These are phyloP conservation scores for Xylariaceae sp. DNA, from an alignment of 2,329 filamentous ascomycete species.

Conservation along the genomic window DNA sequence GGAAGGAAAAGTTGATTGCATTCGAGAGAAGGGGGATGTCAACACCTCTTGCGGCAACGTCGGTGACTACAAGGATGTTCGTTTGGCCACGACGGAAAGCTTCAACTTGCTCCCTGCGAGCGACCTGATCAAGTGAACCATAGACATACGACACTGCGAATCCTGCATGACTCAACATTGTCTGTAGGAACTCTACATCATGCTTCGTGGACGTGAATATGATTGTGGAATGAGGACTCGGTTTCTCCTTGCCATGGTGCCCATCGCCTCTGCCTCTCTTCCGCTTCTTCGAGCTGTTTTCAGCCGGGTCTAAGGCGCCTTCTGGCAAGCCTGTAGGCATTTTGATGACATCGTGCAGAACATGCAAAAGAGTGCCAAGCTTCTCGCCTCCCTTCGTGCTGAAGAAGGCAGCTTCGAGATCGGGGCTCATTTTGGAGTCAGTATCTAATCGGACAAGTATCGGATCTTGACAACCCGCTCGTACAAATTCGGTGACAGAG, in stretches of 20 bases:
- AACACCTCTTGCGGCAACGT: slow-evolving; percentile 93
- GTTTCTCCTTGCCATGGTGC: slow-evolving; percentile 60
- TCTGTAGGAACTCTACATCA: slow-evolving; percentile 88
- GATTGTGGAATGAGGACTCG: slow-evolving; percentile 88
- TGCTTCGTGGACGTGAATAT: slow-evolving; percentile 70
- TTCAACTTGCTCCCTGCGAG: slow-evolving; percentile 86
- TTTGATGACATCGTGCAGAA: slow-evolving; percentile 88
- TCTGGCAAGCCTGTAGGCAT: slow-evolving; percentile 69
- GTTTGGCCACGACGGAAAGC: slow-evolving; percentile 80
- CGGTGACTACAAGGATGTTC: slow-evolving; percentile 91
- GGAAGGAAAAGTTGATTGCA: slow-evolving; percentile 98
- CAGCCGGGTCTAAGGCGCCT: slow-evolving; percentile 40
- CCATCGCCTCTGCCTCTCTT: slow-evolving; percentile 57
- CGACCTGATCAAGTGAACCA: slow-evolving; percentile 66
- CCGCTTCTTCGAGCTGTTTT: slow-evolving; percentile 61
- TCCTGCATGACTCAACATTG: slow-evolving; percentile 73
- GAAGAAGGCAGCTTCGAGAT: slow-evolving; percentile 94
- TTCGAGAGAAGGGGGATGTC: slow-evolving; percentile 90
- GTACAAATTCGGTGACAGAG: slow-evolving; percentile 90
- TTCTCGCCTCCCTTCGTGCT: slow-evolving; percentile 89
- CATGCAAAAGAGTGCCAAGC: slow-evolving; percentile 84
- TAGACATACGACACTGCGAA: slow-evolving; percentile 94
- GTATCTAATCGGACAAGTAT: slow-evolving; percentile 86
- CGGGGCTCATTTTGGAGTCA: slow-evolving; percentile 92
- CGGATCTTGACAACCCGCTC: slow-evolving; percentile 74